These are phyloP conservation scores for Rhodotorula sp. DNA, from an alignment of 1,284 basidiomycete species.

Conservation along the genomic window DNA sequence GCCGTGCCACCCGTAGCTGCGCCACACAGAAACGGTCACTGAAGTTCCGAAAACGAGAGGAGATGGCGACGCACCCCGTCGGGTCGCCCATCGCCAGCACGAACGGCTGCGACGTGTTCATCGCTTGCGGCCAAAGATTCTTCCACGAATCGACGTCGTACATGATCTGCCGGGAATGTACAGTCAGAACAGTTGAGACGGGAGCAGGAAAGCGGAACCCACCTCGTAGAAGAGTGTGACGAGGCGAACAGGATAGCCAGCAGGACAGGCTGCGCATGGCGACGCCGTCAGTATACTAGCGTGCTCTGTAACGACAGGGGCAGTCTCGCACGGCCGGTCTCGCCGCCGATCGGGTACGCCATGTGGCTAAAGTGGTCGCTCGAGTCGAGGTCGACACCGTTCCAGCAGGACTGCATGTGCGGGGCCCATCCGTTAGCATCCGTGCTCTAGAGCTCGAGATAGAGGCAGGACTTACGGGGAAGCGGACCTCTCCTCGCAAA, in stretches of 20 bases:
- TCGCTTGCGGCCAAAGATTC: slow-evolving; percentile 50
- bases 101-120: slow-evolving; percentile 52
- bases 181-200: slow-evolving; percentile 1
- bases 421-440: no score
- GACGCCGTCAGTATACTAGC: not conserved
- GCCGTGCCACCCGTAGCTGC: slow-evolving; percentile 46
- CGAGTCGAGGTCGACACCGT: slow-evolving; percentile 50
- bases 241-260: slow-evolving; percentile 54
- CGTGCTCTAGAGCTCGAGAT: no score
- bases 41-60: not conserved
- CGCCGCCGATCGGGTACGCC: slow-evolving; percentile 49
- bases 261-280: slow-evolving; percentile 49
- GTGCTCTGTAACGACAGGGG: not conserved
- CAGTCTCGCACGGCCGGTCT: slow-evolving; percentile 50
- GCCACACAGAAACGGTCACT: not conserved
- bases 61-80: slow-evolving; percentile 46
- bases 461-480: slow-evolving; percentile 48
- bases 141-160: slow-evolving; percentile 53
- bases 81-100: slow-evolving; percentile 55
- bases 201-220: not conserved
- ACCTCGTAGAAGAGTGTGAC: slow-evolving; percentile 57
- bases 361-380: slow-evolving; percentile 51
- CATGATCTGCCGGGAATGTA: slow-evolving; percentile 48
- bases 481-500: slow-evolving; percentile 38
- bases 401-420: slow-evolving; percentile 54